Base-by-base conservation (phyloP, 225 moss, liverwort and hornwort species). In the Pseudisothecium myosuroides region DNA sequence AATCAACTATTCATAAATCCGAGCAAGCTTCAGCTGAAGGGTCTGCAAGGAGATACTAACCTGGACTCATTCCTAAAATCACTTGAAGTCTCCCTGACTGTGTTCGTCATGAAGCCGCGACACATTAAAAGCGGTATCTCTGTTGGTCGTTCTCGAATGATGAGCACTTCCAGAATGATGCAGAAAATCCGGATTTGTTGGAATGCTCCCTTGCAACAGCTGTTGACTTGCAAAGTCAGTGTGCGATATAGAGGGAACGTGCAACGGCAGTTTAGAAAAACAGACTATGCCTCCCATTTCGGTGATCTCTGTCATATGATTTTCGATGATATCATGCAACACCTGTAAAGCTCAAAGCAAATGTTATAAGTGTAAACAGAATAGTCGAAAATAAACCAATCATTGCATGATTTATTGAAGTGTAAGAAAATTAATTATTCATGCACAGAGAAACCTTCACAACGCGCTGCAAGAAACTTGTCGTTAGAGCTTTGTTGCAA, bases 251-350 rank as follows among this genome's bases (percentile, higher is more conserved):
- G 69, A 60, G 39, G 88, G 79, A 67, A 55, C 49, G 76, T 52
- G 91, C 37, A 85, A 24, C 63, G 94, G 87, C 71, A 96, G 93
- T 82, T 96, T 99, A 67, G 92, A 89, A 82, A 95, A 94, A 92
- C 95, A 93, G 82, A 97, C 98, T 60, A 99, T 99, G 55, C 98
- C 98, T 85, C 98, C 98, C 55, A 96, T 94, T 85, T 91, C 94
- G 28, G 90, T 88, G 90, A 99, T 99, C 89, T 99, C 96, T 69
- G 92, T 88, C 98, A 99, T 99, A 90, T 99, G 98, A 86, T 94
- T 96, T 89, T 93, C 94, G 85, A 99, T 99, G 71, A 99, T 95
- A 75, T 97, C 98, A 88, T 92, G 97, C 84, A 99, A 89, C n/a
- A 97, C 96, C 98, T 99, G 90, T 60, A 93, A 66, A 74, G 65